phyloP scores from a whole-genome alignment of 2,329 filamentous ascomycete genomes.

The Pseudogymnoascus sp. region DNA sequence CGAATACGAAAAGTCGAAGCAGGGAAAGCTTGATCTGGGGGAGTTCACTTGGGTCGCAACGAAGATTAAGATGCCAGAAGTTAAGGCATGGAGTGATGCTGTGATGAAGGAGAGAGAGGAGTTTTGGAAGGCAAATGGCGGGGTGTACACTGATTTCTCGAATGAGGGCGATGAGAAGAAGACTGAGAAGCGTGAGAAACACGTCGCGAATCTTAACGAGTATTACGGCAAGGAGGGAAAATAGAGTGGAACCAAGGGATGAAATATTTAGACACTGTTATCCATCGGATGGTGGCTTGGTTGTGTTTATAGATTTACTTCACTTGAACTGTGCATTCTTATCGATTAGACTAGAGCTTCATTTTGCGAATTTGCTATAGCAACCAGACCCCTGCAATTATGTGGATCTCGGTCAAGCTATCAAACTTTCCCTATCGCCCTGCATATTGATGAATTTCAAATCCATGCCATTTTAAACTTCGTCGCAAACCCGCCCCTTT shows the following conservation, averaged over 20 bases:
- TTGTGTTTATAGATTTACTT: not conserved
- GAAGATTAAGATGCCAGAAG: conserved; percentile 69
- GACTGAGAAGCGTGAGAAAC: conserved; percentile 19
- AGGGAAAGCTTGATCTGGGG: conserved; percentile 65
- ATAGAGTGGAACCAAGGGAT: not conserved
- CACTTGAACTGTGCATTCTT: not conserved
- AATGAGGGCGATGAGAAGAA: conserved; percentile 16
- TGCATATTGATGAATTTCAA: conserved; percentile 12
- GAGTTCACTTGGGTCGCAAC: conserved; percentile 80
- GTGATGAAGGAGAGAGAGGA: conserved; percentile 68
- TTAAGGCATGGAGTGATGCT: conserved; percentile 71
- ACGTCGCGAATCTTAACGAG: conserved; percentile 1
- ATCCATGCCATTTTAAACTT: conserved; percentile 9
- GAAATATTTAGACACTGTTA: not conserved
- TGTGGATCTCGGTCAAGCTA: conserved; percentile 7
- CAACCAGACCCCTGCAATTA: conserved; percentile 9
- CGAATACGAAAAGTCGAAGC: conserved; percentile 74
- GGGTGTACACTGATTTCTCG: conserved; percentile 12
- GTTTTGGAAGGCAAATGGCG: conserved; percentile 56
- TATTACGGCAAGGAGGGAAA: conserved; percentile 13
- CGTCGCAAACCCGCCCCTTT: conserved; percentile 5
- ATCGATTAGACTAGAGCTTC: not conserved
- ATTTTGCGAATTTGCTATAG: conserved; percentile 5
- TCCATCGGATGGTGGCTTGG: not conserved
- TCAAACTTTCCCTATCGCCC: conserved; percentile 11